Evolutionary conservation across 257 asterid genomes (phyloP).

Genomic region (Jaltomata sinuosa): DNA sequence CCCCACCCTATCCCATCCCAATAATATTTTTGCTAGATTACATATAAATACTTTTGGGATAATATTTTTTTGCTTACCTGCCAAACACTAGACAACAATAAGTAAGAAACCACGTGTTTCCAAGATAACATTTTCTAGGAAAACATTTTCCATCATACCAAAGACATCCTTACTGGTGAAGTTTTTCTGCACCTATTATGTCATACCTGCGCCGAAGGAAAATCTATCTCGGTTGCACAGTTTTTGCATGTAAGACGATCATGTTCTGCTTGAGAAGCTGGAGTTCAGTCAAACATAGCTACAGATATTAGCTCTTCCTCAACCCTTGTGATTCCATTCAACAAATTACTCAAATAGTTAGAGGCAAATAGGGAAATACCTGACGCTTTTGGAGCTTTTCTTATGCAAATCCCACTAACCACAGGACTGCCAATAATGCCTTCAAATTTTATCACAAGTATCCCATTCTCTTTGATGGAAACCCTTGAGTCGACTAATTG

Average conservation of each 20-base stretch:
- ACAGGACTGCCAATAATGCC: constrained; percentile 73
- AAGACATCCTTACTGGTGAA: not conserved
- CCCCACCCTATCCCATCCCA: not conserved
- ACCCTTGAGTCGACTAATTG: constrained; percentile 66
- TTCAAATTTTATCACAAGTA: constrained; percentile 60
- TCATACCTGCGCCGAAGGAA: constrained; percentile 74
- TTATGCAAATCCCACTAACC: constrained; percentile 86
- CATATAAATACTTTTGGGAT: not conserved
- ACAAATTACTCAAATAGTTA: not conserved
- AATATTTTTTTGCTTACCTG: not conserved
- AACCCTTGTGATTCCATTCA: not conserved
- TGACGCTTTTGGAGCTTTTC: constrained; percentile 37
- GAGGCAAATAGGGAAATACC: constrained; percentile 27
- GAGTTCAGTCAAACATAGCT: constrained; percentile 6
- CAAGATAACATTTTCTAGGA: not conserved
- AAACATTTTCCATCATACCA: not conserved
- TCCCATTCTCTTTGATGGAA: constrained; percentile 54
- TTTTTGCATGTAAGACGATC: constrained; percentile 53
- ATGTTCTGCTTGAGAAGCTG: constrained; percentile 34
- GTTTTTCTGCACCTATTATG: not conserved
- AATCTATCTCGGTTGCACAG: constrained; percentile 56
- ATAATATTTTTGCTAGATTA: not conserved
- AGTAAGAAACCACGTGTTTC: not conserved
- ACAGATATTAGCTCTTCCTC: not conserved
- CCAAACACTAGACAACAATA: not conserved